These are phyloP conservation scores for Lithohypha guttulata DNA, from an alignment of 2,329 filamentous ascomycete species.

Conservation along the genomic window DNA sequence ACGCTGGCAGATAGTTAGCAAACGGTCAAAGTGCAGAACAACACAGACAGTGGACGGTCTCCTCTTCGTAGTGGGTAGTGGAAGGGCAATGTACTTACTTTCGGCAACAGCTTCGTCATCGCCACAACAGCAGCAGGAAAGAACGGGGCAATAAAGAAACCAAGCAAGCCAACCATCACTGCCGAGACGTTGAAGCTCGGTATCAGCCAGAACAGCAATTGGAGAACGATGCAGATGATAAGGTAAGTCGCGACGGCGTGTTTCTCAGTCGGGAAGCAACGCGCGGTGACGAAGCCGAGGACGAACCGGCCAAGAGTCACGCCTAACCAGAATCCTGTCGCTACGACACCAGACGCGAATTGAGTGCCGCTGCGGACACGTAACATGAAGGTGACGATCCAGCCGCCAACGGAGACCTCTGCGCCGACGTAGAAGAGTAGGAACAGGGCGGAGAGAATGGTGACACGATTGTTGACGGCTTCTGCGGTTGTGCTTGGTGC, in stretches of 20 bases:
- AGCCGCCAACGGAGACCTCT: slow-evolving; percentile 61
- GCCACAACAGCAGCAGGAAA: slow-evolving; percentile 64
- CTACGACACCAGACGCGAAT: slow-evolving; percentile 64
- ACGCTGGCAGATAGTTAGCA: too few relatives aligned
- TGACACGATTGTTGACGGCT: slow-evolving; percentile 36
- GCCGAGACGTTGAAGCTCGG: slow-evolving; percentile 61
- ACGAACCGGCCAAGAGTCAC: slow-evolving; percentile 60
- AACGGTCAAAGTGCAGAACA: too few relatives aligned
- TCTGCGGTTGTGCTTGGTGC: slow-evolving; percentile 29
- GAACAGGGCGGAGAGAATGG: slow-evolving; percentile 63
- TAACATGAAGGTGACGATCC: slow-evolving; percentile 76
- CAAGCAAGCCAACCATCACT: slow-evolving; percentile 58
- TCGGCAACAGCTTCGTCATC: slow-evolving; percentile 59
- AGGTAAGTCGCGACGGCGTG: slow-evolving; percentile 52
- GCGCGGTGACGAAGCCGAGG: slow-evolving; percentile 58
- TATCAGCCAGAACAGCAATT: slow-evolving; percentile 70
- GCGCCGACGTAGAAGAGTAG: slow-evolving; percentile 68
- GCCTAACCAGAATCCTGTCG: slow-evolving; percentile 66
- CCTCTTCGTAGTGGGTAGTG: too few relatives aligned
- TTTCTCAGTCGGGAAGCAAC: slow-evolving; percentile 52
- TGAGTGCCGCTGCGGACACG: slow-evolving; percentile 55
- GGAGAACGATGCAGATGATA: slow-evolving; percentile 47
- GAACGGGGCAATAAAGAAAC: slow-evolving; percentile 66
- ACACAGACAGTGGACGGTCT: too few relatives aligned
- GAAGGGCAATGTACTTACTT: too few relatives aligned